phyloP scores from a whole-genome alignment of 306 rosid genomes.

The Luffa aegyptiaca region DNA sequence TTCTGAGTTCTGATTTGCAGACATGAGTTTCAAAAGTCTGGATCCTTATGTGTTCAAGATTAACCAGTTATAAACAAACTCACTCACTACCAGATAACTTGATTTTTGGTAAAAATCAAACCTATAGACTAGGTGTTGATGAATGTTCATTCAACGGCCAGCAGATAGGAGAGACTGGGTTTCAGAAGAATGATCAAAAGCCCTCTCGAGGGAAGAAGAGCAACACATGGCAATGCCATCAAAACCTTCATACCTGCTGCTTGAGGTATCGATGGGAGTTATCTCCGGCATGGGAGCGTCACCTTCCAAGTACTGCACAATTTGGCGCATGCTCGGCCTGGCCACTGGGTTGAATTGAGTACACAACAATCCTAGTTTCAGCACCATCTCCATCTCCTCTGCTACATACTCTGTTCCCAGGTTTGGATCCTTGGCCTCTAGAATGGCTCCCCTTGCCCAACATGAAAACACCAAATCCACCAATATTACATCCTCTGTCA shows the following conservation, averaged over 20 bases:
- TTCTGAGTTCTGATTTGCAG: background rate
- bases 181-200: background rate
- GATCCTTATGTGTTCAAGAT: no score
- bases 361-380: slow-evolving; percentile 26
- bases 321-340: slow-evolving; percentile 30
- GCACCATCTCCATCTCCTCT: slow-evolving; percentile 25
- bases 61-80: background rate
- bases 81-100: background rate
- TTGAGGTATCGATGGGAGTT: background rate
- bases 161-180: slow-evolving; percentile 1
- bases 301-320: slow-evolving; percentile 21
- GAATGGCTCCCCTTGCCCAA: slow-evolving; percentile 4
- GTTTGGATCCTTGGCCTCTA: slow-evolving; percentile 16
- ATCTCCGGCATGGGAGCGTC: background rate
- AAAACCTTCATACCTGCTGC: background rate
- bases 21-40: background rate
- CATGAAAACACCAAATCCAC: slow-evolving; percentile 19
- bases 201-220: background rate
- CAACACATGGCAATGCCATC: background rate
- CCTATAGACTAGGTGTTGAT: background rate
- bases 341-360: slow-evolving; percentile 14
- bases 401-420: background rate
- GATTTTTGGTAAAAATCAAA: no score
- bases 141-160: background rate
- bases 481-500: slow-evolving; percentile 11